A percentile compares a stretch with the other conserved stretches of the same genome.
Evolutionary conservation across 2,329 filamentous ascomycete species (phyloP).

Genomic region (Apiospora arundinis): DNA sequence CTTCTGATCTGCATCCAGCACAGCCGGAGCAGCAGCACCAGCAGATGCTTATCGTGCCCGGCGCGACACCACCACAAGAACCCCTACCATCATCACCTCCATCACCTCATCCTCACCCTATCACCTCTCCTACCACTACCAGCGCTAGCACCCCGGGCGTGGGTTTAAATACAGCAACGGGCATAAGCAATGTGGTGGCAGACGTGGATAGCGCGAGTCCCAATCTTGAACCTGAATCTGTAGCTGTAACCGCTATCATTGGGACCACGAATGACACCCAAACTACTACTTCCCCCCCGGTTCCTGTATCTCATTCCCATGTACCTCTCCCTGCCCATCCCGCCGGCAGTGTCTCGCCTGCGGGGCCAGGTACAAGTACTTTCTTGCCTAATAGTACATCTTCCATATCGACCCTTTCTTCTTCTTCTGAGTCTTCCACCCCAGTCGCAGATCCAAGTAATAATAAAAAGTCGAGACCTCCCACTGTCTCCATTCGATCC

Average conservation of each 20-base stretch:
- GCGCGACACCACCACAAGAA: not conserved
- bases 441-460: slow-evolving; percentile 41
- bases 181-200: slow-evolving; percentile 18
- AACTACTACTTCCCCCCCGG: slow-evolving; percentile 30
- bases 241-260: slow-evolving; percentile 31
- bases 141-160: slow-evolving; percentile 29
- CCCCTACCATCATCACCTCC: not conserved
- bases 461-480: slow-evolving; percentile 56
- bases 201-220: slow-evolving; percentile 29
- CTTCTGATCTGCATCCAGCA: slow-evolving; percentile 27
- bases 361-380: slow-evolving; percentile 24
- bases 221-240: slow-evolving; percentile 23
- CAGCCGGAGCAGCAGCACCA: slow-evolving; percentile 22
- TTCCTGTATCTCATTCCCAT: slow-evolving; percentile 25
- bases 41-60: slow-evolving; percentile 20
- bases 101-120: slow-evolving; percentile 31
- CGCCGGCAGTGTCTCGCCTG: slow-evolving; percentile 23
- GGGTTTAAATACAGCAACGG: slow-evolving; percentile 15
- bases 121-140: slow-evolving; percentile 30
- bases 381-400: slow-evolving; percentile 23
- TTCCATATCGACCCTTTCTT: slow-evolving; percentile 21
- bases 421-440: slow-evolving; percentile 29
- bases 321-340: slow-evolving; percentile 26
- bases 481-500: slow-evolving; percentile 49
- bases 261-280: slow-evolving; percentile 36